Base-by-base conservation (phyloP, 148 eudicot species). In the Rhododendron williamsianum region DNA sequence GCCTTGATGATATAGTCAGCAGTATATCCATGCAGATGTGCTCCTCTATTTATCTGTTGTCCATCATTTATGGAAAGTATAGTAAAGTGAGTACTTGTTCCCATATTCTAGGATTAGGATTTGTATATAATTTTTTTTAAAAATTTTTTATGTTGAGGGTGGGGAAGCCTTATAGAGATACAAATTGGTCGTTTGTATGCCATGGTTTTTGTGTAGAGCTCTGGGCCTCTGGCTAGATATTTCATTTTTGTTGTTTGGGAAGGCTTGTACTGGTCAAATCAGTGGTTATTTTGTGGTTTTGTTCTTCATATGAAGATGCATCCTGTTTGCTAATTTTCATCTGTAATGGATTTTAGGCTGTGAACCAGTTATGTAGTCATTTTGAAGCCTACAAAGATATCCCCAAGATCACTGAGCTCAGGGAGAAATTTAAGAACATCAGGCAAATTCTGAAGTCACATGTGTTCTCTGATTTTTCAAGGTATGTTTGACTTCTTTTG, bases 401-500 rank as follows among this genome's bases (percentile, higher is more conserved):
- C 85, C 96, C 96, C 33, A 97, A 97, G 90, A 95, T 97, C 82
- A 94, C 96, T 23, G 99, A 97, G 90, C 93, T 97, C 74, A 92
- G 98, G 82, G 99, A 97, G 69, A 97, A 94, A 89, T 97, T 97
- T 85, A 95, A 92, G 91, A 95, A 95, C 88, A 94, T 97, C 76
- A 97, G 94, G 87, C 95, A 93, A 89, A 92, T 97, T 69, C 91
- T 97, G 86, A 97, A 95, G 92, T 95, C 99, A 78, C 98, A 97
- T 88, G 99, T 97, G 84, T 97, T 95, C 89, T 94, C 98, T 83
- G 99, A 97, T 92, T 97, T 97, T 87, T 97, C 99, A 87, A 93
- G 99, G 99, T 97, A 89, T 83, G 84, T 76, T 65, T 45, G 35
- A 58, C 60, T 80, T 84, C 23, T 65, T 23, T 38, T 38, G 84